These are phyloP conservation scores for Leccinum fibrillosum DNA, from an alignment of 768 basidiomycete species.

Conservation along the genomic window DNA sequence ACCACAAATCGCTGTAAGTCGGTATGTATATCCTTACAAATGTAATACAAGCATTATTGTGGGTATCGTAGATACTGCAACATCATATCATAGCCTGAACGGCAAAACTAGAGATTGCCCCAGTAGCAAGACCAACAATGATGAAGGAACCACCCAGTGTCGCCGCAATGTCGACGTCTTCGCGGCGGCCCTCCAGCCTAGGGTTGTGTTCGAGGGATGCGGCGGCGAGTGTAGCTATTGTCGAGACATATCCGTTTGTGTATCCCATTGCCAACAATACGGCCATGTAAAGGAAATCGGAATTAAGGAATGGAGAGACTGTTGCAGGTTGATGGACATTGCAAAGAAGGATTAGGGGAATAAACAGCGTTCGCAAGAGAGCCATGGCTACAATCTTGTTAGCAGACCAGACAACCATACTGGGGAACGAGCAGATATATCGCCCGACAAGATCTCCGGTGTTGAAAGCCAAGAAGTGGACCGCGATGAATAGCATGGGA, in stretches of 20 bases:
- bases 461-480: conserved; percentile 79
- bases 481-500: conserved; percentile 74
- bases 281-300: conserved; percentile 72
- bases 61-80: not conserved
- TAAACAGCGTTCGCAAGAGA: conserved; percentile 70
- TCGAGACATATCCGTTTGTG: conserved; percentile 79
- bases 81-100: conserved; percentile 66
- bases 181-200: conserved; percentile 57
- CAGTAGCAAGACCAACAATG: conserved; percentile 70
- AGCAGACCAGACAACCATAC: conserved; percentile 66
- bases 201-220: conserved; percentile 81
- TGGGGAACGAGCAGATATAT: conserved; percentile 62
- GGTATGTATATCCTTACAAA: not conserved
- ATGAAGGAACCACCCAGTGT: conserved; percentile 78
- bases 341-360: conserved; percentile 86
- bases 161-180: conserved; percentile 87
- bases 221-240: conserved; percentile 78
- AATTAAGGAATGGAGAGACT: conserved; percentile 52
- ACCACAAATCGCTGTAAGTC: not conserved
- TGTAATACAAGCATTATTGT: not conserved
- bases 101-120: conserved; percentile 79
- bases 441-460: conserved; percentile 70
- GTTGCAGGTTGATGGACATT: conserved; percentile 60
- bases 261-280: conserved; percentile 72
- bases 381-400: conserved; percentile 61